Evolutionary conservation across 192 early-diverging fungal species (phyloP).

Genomic region (Coemansia sp.): DNA sequence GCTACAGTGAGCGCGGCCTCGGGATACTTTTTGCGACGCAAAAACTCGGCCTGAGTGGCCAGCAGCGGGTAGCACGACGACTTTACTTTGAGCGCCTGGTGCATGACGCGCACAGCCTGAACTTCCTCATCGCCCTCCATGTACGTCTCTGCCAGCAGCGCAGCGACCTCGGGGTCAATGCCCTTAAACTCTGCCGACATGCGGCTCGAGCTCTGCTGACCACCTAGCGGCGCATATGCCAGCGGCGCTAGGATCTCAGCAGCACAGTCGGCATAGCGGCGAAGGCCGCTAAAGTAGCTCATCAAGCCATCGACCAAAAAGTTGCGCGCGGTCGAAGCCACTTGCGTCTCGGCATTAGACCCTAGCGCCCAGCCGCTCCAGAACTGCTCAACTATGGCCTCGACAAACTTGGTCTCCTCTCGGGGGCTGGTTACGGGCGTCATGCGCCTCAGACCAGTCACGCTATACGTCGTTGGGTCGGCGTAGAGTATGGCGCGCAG

Average conservation of each 20-base stretch:
- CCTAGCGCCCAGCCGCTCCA: slow-evolving; percentile 96
- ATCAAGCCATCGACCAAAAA: slow-evolving; percentile 86
- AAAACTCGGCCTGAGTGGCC: slow-evolving; percentile 89
- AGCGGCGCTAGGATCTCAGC: slow-evolving; percentile 79
- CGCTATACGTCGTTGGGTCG: slow-evolving; percentile 81
- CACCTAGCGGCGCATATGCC: slow-evolving; percentile 46
- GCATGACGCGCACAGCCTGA: slow-evolving; percentile 86
- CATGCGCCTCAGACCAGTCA: slow-evolving; percentile 88
- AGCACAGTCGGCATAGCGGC: slow-evolving; percentile 74
- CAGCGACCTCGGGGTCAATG: slow-evolving; percentile 87
- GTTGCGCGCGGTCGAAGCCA: slow-evolving; percentile 89
- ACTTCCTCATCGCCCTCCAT: slow-evolving; percentile 88
- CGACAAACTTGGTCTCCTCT: slow-evolving; percentile 82
- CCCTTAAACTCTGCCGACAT: slow-evolving; percentile 45
- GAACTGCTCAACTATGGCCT: slow-evolving; percentile 80
- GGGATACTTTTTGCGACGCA: slow-evolving; percentile 72
- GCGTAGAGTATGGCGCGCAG: slow-evolving; percentile 91
- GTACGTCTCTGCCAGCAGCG: slow-evolving; percentile 81
- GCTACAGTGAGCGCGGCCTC: slow-evolving; percentile 86
- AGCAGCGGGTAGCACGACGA: slow-evolving; percentile 81
- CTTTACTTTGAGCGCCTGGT: slow-evolving; percentile 78
- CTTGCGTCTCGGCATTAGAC: slow-evolving; percentile 90
- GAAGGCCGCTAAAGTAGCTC: slow-evolving; percentile 87
- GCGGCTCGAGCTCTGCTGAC: slow-evolving; percentile 16
- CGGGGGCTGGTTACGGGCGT: slow-evolving; percentile 79